These are phyloP conservation scores for Hymenoscyphus salicellus DNA, from an alignment of 2,329 filamentous ascomycete genomes.

Conservation along the genomic window DNA sequence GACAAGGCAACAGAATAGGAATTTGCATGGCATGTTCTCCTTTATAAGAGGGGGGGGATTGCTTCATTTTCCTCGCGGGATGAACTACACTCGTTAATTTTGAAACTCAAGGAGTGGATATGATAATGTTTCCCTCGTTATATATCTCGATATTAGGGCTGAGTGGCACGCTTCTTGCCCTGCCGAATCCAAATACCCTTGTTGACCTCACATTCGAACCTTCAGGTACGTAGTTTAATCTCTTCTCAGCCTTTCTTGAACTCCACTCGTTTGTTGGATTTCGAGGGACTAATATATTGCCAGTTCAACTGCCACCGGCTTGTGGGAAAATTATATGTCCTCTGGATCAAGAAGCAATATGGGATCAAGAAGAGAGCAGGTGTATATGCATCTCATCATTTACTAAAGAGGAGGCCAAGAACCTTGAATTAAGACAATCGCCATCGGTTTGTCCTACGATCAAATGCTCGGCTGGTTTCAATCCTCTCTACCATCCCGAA, in stretches of 20 bases:
- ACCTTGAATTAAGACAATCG: conserved; percentile 1
- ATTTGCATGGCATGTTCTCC: not conserved
- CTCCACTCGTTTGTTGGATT: not conserved
- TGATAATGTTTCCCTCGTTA: not conserved
- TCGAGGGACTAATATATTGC: not conserved
- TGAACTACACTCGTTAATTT: not conserved
- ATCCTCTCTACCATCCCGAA: conserved; percentile 20
- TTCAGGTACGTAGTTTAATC: conserved; percentile 1
- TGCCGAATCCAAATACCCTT: conserved; percentile 11
- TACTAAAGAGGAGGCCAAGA: not conserved
- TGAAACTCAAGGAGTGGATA: not conserved
- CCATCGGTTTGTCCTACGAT: conserved; percentile 20
- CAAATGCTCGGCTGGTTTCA: conserved; percentile 16
- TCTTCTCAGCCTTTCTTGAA: not conserved
- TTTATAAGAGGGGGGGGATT: not conserved
- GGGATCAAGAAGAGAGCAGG: not conserved
- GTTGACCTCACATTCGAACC: conserved; percentile 1
- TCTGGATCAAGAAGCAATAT: not conserved
- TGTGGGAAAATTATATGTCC: not conserved
- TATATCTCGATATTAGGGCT: conserved; percentile 10
- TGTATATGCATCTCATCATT: not conserved
- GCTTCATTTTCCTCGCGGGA: not conserved
- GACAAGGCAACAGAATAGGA: not conserved
- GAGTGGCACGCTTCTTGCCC: conserved; percentile 9
- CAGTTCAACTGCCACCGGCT: not conserved